Conservation (phyloP, 2,329 filamentous ascomycete genomes). For the Xylaria sp. region DNA sequence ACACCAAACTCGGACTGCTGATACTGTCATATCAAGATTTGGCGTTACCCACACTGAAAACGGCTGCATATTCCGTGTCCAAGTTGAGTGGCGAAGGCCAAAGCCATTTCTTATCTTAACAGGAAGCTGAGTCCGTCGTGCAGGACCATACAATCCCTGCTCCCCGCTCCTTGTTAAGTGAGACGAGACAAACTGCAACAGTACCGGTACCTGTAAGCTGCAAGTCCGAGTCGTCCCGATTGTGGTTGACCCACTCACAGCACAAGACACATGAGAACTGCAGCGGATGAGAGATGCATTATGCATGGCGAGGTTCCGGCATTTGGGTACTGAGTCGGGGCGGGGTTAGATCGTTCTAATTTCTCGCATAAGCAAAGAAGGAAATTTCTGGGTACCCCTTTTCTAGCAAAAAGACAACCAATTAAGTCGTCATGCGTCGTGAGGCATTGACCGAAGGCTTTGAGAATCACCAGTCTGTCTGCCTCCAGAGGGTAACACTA, state of each 20-base stretch:
- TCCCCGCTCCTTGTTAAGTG: conserved; percentile 5
- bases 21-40: conserved; percentile 16
- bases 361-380: background rate
- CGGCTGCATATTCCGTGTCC: background rate
- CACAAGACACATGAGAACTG: conserved; percentile 20
- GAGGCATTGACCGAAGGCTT: background rate
- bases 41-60: background rate
- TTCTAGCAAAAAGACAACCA: conserved; percentile 12
- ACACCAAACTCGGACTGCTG: conserved; percentile 21
- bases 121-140: conserved; percentile 28
- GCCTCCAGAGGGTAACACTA: conserved; percentile 8
- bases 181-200: conserved; percentile 9
- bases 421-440: conserved; percentile 2
- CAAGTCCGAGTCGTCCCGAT: conserved; percentile 3
- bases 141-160: conserved; percentile 4
- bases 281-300: conserved; percentile 31
- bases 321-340: conserved; percentile 14
- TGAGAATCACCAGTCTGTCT: conserved; percentile 2
- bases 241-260: conserved; percentile 13
- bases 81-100: background rate
- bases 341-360: conserved; percentile 9
- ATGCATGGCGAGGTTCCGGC: conserved; percentile 29
- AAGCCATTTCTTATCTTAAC: conserved; percentile 29
- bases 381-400: background rate
- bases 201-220: conserved; percentile 1